Evolutionary conservation across 305 asterid species (phyloP).

Genomic region (Fraxinus greggii): DNA sequence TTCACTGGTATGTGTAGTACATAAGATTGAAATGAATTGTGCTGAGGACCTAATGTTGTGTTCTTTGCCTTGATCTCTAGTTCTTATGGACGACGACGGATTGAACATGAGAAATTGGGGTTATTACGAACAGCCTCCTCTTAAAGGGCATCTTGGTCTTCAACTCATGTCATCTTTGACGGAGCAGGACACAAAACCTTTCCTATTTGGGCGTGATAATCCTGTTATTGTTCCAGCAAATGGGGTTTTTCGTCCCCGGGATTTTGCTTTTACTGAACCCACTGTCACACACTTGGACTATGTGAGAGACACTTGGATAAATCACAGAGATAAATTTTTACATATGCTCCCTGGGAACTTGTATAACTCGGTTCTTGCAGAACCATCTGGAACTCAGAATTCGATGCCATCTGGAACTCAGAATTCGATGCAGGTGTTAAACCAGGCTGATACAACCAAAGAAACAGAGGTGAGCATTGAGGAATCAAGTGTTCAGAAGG

Average conservation of each 20-base stretch:
- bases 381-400: slow-evolving; percentile 59
- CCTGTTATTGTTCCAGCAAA: slow-evolving; percentile 58
- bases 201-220: slow-evolving; percentile 52
- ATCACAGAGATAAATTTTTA: slow-evolving; percentile 70
- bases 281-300: slow-evolving; percentile 69
- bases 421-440: slow-evolving; percentile 61
- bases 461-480: slow-evolving; percentile 44
- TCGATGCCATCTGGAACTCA: slow-evolving; percentile 65
- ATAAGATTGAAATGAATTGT: background rate
- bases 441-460: slow-evolving; percentile 52
- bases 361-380: slow-evolving; percentile 53
- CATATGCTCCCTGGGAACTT: slow-evolving; percentile 66
- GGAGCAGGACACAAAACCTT: slow-evolving; percentile 75
- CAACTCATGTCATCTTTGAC: slow-evolving; percentile 74
- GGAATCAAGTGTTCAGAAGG: slow-evolving; percentile 50
- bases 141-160: slow-evolving; percentile 59
- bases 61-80: slow-evolving; percentile 39
- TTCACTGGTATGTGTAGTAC: background rate
- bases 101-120: slow-evolving; percentile 92
- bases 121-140: slow-evolving; percentile 68
- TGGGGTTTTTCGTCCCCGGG: slow-evolving; percentile 65
- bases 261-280: slow-evolving; percentile 54
- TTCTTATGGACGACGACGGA: slow-evolving; percentile 78
- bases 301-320: slow-evolving; percentile 78
- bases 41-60: slow-evolving; percentile 24